A percentile compares a stretch with the other conserved stretches of the same genome.
phyloP scores from a whole-genome alignment of 202 grass and related monocot species.

The Eragrostis tef region DNA sequence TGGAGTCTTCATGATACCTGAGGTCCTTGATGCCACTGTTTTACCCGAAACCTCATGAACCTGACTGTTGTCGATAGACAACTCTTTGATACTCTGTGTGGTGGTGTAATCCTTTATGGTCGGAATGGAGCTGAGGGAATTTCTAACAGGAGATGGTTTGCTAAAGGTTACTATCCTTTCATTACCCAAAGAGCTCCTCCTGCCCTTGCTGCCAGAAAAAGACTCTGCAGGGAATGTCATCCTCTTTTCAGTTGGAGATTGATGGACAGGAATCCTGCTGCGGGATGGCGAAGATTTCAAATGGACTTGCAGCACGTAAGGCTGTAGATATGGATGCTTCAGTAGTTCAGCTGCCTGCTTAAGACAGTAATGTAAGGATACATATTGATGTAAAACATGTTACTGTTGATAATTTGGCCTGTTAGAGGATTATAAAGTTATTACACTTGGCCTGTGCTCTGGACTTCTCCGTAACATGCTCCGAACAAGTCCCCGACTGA shows the following conservation, averaged over 20 bases:
- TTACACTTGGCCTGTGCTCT: constrained; percentile 86
- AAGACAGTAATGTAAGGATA: constrained; percentile 37
- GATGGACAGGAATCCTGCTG: constrained; percentile 41
- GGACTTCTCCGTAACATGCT: constrained; percentile 85
- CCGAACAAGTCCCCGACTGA: constrained; percentile 77
- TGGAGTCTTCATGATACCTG: constrained; percentile 46
- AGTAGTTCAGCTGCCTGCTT: constrained; percentile 76
- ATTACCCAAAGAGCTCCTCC: constrained; percentile 61
- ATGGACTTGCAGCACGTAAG: constrained; percentile 79
- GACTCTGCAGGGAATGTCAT: constrained; percentile 61
- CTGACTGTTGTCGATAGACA: constrained; percentile 51
- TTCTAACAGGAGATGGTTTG: constrained; percentile 51
- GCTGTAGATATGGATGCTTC: constrained; percentile 77
- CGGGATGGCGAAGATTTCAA: constrained; percentile 58
- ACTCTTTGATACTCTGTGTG: constrained; percentile 51
- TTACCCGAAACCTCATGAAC: constrained; percentile 52
- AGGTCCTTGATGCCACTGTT: constrained; percentile 45
- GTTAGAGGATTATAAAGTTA: constrained; percentile 25
- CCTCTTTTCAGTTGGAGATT: constrained; percentile 48
- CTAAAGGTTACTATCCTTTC: constrained; percentile 54
- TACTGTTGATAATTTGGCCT: not conserved
- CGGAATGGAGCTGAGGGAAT: constrained; percentile 47
- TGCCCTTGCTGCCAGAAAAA: constrained; percentile 49
- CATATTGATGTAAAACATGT: constrained; percentile 2
- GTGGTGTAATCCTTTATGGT: constrained; percentile 59